Evolutionary conservation across 306 rosid genomes (phyloP), one percentile per base, ranked within the genome.

Genomic region (Echinosophora koreensis): DNA sequence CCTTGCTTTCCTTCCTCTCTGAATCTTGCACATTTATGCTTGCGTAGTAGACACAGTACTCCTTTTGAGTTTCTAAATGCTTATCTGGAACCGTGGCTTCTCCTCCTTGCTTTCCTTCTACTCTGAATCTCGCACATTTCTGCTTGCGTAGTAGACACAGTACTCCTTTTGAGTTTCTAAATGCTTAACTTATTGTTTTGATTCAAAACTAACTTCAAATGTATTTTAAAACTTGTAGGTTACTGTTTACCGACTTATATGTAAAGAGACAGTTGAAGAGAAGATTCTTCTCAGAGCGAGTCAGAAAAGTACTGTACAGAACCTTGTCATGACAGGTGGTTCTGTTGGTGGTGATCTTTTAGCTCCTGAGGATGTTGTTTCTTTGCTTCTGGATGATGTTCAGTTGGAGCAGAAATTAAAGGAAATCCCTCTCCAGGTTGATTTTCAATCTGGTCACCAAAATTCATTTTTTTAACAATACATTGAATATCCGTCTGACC

Each of bases 281-380:
- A 95, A 95, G 87, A 95, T 95, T 87, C 94, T 95, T 83, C 96
- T 85, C 37, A 87, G 97, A 87, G 99, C 99, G 37, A 89, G 96
- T 81, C 99, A 95, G 82, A 95, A 95, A 89, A 95, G 89, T 69
- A 91, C 99, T 51, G 99, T 95, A 50, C 99, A 95, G 84, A 94
- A 95, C 90, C 99, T 95, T 79, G 98, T 95, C 74, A 95, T 95
- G 97, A 92, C 94, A 1, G 99, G 99, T 69, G 99, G 99, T 69
- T 97, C 96, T 86, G 96, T 92, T 73, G 98, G 91, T 74, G 98
- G 98, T 72, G 99, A 95, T 80, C 86, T 95, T 74, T 76, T 95
- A 93, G 99, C 96, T 77, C 97, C 99, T 4, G 99, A 95, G 87
- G 99, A 95, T 79, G 97, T 95, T 9, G 96, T 95, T 46, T 95